Evolutionary conservation across 2,329 filamentous ascomycete genomes (phyloP).

Genomic region (Colletotrichum brevisporum): DNA sequence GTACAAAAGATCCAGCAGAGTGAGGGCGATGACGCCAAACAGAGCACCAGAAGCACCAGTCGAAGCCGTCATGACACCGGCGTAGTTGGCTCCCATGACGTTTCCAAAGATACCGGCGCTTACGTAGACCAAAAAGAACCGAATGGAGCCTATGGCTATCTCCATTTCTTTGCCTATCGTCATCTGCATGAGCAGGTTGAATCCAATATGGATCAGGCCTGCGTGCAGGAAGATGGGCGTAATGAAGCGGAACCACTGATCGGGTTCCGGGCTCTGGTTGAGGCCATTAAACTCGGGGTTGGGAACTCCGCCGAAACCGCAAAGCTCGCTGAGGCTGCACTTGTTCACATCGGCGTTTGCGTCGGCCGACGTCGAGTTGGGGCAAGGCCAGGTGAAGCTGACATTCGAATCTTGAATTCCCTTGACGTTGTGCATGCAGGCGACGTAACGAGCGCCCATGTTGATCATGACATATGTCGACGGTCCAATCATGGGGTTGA

Average conservation of each 20-base stretch:
- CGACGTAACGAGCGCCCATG: conserved; percentile 93
- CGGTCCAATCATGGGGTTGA: conserved; percentile 98
- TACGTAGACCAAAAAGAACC: conserved; percentile 92
- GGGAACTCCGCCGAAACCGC: conserved; percentile 84
- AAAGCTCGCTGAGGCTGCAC: conserved; percentile 86
- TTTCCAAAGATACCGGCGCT: conserved; percentile 95
- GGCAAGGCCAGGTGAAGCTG: conserved; percentile 80
- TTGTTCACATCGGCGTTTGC: conserved; percentile 60
- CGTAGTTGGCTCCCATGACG: conserved; percentile 94
- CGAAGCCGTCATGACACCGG: conserved; percentile 83
- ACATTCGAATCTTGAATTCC: conserved; percentile 69
- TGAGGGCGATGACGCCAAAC: conserved; percentile 92
- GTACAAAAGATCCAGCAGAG: conserved; percentile 90
- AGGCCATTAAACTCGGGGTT: conserved; percentile 73
- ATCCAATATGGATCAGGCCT: conserved; percentile 93
- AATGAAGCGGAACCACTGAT: conserved; percentile 99
- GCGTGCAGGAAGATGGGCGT: conserved; percentile 95
- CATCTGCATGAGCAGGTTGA: conserved; percentile 93
- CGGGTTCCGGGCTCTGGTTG: conserved; percentile 73
- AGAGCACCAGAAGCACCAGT: conserved; percentile 91
- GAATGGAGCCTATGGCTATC: conserved; percentile 86
- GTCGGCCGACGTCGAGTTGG: conserved; percentile 78
- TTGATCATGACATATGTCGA: conserved; percentile 93
- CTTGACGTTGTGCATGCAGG: conserved; percentile 91
- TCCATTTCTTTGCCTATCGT: conserved; percentile 95